Conservation (phyloP, 495 filamentous ascomycete genomes). For the Xylaria bambusicola region DNA sequence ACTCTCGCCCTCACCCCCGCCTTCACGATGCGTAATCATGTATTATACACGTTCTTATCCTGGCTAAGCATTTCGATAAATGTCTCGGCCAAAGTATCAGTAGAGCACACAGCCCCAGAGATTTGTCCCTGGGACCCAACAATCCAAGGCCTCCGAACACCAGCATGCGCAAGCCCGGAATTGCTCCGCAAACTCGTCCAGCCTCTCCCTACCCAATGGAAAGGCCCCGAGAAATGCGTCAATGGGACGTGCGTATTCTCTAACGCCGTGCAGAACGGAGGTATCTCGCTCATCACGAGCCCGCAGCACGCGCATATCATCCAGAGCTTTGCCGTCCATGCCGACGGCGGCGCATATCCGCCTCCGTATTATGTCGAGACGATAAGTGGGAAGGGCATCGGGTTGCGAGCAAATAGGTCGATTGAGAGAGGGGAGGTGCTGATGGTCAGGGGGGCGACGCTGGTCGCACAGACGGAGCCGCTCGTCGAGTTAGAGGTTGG, state of each 20-base stretch:
- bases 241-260: slow-evolving; percentile 39
- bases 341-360: slow-evolving; percentile 10
- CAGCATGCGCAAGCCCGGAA: slow-evolving; percentile 13
- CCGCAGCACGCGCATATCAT: slow-evolving; percentile 29
- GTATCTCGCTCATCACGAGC: slow-evolving; percentile 37
- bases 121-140: slow-evolving; percentile 12
- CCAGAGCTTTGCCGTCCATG: slow-evolving; percentile 21
- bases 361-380: slow-evolving; percentile 31
- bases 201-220: slow-evolving; percentile 24
- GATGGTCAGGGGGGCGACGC: slow-evolving; percentile 33
- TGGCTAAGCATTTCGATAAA: background rate
- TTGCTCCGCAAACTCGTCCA: slow-evolving; percentile 2
- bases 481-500: slow-evolving; percentile 28
- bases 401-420: slow-evolving; percentile 40
- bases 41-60: background rate
- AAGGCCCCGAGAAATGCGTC: slow-evolving; percentile 40
- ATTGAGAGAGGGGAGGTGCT: slow-evolving; percentile 43
- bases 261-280: slow-evolving; percentile 29
- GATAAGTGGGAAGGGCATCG: slow-evolving; percentile 42
- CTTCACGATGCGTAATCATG: background rate
- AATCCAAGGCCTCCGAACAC: background rate
- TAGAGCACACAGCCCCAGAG: background rate
- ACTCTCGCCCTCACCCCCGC: background rate
- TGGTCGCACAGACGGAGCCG: slow-evolving; percentile 34
- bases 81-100: background rate